phyloP scores from a whole-genome alignment of 805 yeast genomes.

The Starmerella apicola region DNA sequence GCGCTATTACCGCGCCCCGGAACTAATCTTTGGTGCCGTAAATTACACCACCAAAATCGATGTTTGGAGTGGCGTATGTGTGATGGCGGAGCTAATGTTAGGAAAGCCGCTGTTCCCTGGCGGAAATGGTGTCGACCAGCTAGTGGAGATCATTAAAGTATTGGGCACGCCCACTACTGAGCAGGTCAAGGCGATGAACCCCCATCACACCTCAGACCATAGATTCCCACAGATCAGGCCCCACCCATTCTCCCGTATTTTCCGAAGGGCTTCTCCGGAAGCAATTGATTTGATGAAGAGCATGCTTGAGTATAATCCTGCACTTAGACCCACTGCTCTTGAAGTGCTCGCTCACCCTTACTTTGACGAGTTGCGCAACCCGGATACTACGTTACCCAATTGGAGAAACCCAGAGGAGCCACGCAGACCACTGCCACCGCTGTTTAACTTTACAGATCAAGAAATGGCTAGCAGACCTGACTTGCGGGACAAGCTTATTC shows the following conservation, averaged over 20 bases:
- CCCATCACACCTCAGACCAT: conserved; percentile 84
- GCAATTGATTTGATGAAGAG: conserved; percentile 76
- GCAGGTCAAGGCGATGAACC: conserved; percentile 88
- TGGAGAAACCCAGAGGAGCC: conserved; percentile 49
- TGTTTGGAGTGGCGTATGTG: conserved; percentile 97
- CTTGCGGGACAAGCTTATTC: conserved; percentile 30
- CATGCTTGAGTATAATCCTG: conserved; percentile 84
- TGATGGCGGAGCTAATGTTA: conserved; percentile 87
- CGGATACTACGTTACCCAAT: conserved; percentile 32
- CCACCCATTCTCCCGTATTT: conserved; percentile 48
- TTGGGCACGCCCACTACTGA: conserved; percentile 91
- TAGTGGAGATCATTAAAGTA: conserved; percentile 90
- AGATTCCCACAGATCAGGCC: conserved; percentile 61
- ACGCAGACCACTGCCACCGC: conserved; percentile 64
- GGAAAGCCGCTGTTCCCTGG: conserved; percentile 98
- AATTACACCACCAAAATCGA: conserved; percentile 94
- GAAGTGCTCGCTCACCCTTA: conserved; percentile 78
- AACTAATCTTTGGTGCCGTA: conserved; percentile 91
- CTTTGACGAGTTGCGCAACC: conserved; percentile 70
- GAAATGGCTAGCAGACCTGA: conserved; percentile 39
- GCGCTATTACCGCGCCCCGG: conserved; percentile 94
- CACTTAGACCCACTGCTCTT: conserved; percentile 63
- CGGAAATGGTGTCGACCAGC: conserved; percentile 92
- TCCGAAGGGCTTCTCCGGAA: conserved; percentile 66
- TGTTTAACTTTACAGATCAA: conserved; percentile 62